Evolutionary conservation across 805 yeast genomes (phyloP).

Genomic region (Wickerhamia fluorescens): DNA sequence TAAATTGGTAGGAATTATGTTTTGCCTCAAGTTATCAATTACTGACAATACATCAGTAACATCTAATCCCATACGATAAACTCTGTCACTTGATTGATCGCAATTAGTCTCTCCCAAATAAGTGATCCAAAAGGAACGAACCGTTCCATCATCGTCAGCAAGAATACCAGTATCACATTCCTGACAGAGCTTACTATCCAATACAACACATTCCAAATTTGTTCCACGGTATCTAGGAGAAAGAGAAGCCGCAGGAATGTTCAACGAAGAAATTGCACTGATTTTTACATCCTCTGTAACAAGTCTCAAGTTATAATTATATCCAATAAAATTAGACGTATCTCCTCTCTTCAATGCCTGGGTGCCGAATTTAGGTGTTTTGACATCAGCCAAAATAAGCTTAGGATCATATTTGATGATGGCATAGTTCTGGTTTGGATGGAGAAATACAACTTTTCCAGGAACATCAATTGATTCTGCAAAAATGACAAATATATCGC

Average conservation of each 20-base stretch:
- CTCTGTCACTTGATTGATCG: slow-evolving; percentile 46
- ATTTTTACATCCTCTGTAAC: slow-evolving; percentile 71
- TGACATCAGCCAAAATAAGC: slow-evolving; percentile 62
- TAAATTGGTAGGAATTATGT: slow-evolving; percentile 42
- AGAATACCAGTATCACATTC: slow-evolving; percentile 78
- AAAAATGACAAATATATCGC: slow-evolving; percentile 69
- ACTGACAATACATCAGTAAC: slow-evolving; percentile 57
- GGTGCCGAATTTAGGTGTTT: slow-evolving; percentile 56
- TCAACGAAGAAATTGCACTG: slow-evolving; percentile 67
- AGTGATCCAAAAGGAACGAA: slow-evolving; percentile 81
- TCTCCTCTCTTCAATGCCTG: slow-evolving; percentile 67
- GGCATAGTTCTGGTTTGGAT: slow-evolving; percentile 83
- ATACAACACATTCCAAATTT: slow-evolving; percentile 67
- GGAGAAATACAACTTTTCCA: slow-evolving; percentile 73
- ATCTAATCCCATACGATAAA: slow-evolving; percentile 71
- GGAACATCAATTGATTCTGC: slow-evolving; percentile 83
- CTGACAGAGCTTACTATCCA: slow-evolving; percentile 65
- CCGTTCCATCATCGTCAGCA: slow-evolving; percentile 68
- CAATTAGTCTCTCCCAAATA: slow-evolving; percentile 68
- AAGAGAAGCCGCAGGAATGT: slow-evolving; percentile 59
- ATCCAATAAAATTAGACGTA: slow-evolving; percentile 71
- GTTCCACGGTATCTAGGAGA: slow-evolving; percentile 83
- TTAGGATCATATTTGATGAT: slow-evolving; percentile 76
- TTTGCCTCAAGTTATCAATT: slow-evolving; percentile 46
- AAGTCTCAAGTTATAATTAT: slow-evolving; percentile 60